Evolutionary conservation across 2,329 filamentous ascomycete species (phyloP).

Genomic region (Myriosclerotinia curreyana): DNA sequence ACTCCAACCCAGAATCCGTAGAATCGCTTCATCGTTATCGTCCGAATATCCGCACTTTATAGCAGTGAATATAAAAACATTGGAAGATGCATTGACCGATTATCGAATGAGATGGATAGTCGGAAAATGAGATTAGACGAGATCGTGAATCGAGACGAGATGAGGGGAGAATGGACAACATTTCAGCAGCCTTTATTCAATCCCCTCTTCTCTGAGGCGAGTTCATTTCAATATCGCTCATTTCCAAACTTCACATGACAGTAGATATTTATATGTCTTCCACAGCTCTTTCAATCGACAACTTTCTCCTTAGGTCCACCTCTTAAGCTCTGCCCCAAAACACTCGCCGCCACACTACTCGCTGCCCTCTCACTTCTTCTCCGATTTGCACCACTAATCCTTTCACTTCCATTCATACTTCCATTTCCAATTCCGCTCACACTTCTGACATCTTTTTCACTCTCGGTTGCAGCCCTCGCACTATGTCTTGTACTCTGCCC

Average conservation of each 20-base stretch:
- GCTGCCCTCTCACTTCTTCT: background rate
- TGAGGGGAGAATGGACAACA: background rate
- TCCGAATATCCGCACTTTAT: too few species aligned
- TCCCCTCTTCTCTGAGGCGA: too few species aligned
- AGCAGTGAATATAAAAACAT: too few species aligned
- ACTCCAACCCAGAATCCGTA: too few species aligned
- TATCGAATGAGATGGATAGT: too few species aligned
- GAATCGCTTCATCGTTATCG: too few species aligned
- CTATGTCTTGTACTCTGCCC: too few species aligned
- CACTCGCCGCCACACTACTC: background rate
- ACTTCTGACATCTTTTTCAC: background rate
- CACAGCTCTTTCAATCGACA: background rate
- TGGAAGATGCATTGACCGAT: too few species aligned
- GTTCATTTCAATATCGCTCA: too few species aligned
- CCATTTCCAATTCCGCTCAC: background rate
- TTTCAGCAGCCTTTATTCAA: background rate
- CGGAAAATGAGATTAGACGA: too few species aligned
- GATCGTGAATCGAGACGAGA: too few species aligned
- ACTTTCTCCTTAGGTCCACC: background rate
- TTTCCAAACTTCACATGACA: background rate
- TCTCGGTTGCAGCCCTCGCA: background rate
- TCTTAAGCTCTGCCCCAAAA: background rate
- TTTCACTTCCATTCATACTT: background rate
- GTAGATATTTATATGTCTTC: background rate
- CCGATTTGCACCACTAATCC: background rate